Conservation (phyloP, 805 yeast genomes). For the Yarrowia sp. region DNA sequence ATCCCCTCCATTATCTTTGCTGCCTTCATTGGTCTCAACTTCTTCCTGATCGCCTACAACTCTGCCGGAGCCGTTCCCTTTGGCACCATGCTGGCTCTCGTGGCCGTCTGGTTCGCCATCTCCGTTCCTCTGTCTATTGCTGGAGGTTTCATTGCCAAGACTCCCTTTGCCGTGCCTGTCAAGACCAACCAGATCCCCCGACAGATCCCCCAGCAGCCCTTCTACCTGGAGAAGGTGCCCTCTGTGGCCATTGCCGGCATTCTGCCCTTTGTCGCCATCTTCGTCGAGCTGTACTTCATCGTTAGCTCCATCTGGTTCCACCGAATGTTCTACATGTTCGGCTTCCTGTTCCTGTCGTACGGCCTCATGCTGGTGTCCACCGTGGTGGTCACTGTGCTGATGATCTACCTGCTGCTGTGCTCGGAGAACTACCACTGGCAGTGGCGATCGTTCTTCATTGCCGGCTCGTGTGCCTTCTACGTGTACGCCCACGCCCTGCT, state of each 20-base stretch:
- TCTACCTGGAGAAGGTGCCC: conserved; percentile 73
- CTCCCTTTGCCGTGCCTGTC: conserved; percentile 71
- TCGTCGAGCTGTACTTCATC: conserved; percentile 93
- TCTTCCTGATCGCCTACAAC: conserved; percentile 75
- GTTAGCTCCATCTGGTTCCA: conserved; percentile 92
- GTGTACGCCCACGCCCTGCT: conserved; percentile 83
- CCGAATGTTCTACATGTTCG: conserved; percentile 95
- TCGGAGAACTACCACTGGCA: conserved; percentile 97
- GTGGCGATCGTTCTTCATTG: conserved; percentile 86
- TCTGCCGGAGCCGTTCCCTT: conserved; percentile 96
- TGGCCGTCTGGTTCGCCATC: conserved; percentile 82
- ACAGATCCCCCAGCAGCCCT: conserved; percentile 91
- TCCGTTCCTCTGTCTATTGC: conserved; percentile 83
- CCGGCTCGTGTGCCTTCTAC: conserved; percentile 89
- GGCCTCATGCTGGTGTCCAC: conserved; percentile 83
- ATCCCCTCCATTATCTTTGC: conserved; percentile 82
- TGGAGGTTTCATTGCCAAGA: conserved; percentile 79
- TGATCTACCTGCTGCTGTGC: conserved; percentile 84
- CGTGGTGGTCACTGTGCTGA: conserved; percentile 75
- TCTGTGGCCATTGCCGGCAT: conserved; percentile 81
- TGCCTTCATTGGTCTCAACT: conserved; percentile 72
- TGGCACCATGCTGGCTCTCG: conserved; percentile 83
- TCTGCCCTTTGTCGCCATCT: conserved; percentile 93
- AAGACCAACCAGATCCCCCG: conserved; percentile 95
- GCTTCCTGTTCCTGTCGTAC: conserved; percentile 89